Evolutionary conservation across 192 early-diverging fungal species (phyloP), one percentile per base, ranked within the genome.

Genomic region (Coemansia sp.): DNA sequence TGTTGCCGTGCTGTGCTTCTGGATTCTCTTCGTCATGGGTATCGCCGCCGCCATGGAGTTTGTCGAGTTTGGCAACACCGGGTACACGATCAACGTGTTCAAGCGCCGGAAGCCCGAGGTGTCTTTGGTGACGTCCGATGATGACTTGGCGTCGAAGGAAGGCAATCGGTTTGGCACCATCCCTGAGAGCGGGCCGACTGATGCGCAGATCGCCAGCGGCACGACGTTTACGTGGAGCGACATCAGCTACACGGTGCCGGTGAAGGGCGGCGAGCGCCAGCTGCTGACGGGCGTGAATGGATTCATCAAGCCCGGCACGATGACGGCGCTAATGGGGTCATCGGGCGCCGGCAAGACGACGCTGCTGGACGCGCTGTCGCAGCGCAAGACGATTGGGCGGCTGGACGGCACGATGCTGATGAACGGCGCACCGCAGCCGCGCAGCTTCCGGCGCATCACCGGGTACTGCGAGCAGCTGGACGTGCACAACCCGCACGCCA

Each of bases 391-490:
- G 44, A 89, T 85, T 24, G 86, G 85, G 24, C 72, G 59, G 36
- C 66, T 90, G 9, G 85, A 89, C 34, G 91, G 91, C 67, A 78
- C 75, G 33, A 88, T 96, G 45, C 87, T 89, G 64, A 86, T 94
- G 70, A 88, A 90, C 74, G 88, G 88, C 59, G 67, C 73, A 5
- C 50, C 68, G 29, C 79, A 78, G 67, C 72, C 84, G 6, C 40
- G 45, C 48, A 88, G 88, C 67, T 90, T 91, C 79, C 86, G 88
- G 63, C 87, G 89, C 48, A 84, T 87, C 35, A 89, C 90, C 17
- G 89, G 89, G 14, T 95, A 94, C 76, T 90, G 89, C 74, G 94
- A 95, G 70, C 94, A 95, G 73, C 87, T 92, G 73, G 92, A 92
- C 60, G 87, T 93, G 17, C 93, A 91, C 61, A 87, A 88, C 61